phyloP scores from a whole-genome alignment of 2,329 filamentous ascomycete species.

The Penicillium sp. region DNA sequence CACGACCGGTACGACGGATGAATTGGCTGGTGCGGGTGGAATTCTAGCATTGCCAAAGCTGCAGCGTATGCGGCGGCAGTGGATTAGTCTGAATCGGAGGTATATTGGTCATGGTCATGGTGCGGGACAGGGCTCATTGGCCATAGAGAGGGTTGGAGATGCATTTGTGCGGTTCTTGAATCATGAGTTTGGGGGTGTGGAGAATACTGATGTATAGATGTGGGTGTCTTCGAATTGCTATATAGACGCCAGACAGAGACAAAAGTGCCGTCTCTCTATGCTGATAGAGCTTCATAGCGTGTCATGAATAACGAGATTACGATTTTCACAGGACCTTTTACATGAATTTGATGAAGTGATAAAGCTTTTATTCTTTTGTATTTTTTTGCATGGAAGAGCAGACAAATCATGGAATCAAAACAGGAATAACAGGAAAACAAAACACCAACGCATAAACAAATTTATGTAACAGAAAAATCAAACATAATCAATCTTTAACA shows the following conservation, averaged over 20 bases:
- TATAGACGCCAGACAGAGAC: neutral
- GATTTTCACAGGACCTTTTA: constrained; percentile 2
- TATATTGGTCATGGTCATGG: constrained; percentile 48
- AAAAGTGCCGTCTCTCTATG: neutral
- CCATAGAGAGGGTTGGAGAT: constrained; percentile 46
- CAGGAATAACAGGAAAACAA: neutral
- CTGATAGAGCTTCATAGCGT: constrained; percentile 11
- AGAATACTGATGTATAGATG: constrained; percentile 18
- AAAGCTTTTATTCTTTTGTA: constrained; percentile 4
- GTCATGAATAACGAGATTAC: constrained; percentile 23
- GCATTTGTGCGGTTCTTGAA: constrained; percentile 56
- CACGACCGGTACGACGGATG: constrained; percentile 47
- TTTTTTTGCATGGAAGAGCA: neutral
- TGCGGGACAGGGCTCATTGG: constrained; percentile 41
- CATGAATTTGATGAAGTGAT: neutral
- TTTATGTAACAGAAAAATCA: neutral
- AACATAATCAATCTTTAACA: constrained; percentile 6
- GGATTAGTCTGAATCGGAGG: constrained; percentile 53
- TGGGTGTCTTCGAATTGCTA: neutral
- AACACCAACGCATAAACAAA: neutral
- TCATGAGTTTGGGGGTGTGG: constrained; percentile 48
- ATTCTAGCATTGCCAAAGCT: constrained; percentile 50
- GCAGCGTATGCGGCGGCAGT: constrained; percentile 53
- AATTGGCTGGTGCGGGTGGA: constrained; percentile 49
- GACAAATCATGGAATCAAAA: neutral